Evolutionary conservation across 306 rosid species (phyloP).

Genomic region (Aeschynomene evenia): DNA sequence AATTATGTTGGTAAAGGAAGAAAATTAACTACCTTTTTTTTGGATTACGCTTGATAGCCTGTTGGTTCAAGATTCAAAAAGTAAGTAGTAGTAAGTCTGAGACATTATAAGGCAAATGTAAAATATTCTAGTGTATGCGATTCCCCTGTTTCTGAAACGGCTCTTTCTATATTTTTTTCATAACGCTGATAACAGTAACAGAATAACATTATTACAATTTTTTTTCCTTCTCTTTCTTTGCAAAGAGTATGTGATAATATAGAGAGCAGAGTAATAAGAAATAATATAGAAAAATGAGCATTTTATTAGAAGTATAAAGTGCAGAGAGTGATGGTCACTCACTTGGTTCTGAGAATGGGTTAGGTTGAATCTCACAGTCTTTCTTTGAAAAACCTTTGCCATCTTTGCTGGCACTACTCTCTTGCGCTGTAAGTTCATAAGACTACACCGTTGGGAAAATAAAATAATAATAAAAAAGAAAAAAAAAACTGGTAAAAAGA

Average conservation of each 20-base stretch:
- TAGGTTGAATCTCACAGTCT: neutral
- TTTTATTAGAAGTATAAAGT: neutral
- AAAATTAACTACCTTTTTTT: conserved; percentile 36
- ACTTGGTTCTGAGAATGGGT: neutral
- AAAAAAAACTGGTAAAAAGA: neutral
- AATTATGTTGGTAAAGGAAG: no score
- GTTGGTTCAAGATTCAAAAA: conserved; percentile 1
- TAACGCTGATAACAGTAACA: neutral
- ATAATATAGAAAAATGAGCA: neutral
- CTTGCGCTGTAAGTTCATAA: conserved; percentile 9
- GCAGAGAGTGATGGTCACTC: conserved; percentile 12
- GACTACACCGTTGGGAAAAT: neutral
- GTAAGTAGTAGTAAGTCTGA: no score
- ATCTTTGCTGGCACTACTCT: neutral
- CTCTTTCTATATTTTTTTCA: neutral
- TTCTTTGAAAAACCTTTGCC: conserved; percentile 1
- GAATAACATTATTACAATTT: neutral
- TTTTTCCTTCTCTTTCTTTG: neutral
- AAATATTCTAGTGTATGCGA: neutral
- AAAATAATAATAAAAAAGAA: no score
- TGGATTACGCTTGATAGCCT: conserved; percentile 10
- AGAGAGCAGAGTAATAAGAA: neutral
- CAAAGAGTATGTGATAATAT: no score
- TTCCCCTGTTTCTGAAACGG: neutral
- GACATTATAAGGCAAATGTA: neutral